Conservation (phyloP, 495 filamentous ascomycete genomes). For the Penicillium cinerascens region DNA sequence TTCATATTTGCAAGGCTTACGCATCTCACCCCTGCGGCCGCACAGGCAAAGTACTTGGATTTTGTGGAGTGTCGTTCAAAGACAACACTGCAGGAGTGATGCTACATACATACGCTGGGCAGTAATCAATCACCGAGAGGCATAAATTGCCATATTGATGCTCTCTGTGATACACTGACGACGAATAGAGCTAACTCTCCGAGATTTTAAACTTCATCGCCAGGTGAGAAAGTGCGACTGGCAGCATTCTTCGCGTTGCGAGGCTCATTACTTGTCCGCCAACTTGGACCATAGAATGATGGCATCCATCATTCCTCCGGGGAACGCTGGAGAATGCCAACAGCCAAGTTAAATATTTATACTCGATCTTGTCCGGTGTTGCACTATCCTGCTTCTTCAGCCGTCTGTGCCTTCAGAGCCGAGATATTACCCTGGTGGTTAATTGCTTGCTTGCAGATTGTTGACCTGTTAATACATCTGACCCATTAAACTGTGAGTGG, state of each 20-base stretch:
- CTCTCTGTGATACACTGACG: neutral
- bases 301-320: constrained; percentile 24
- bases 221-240: neutral
- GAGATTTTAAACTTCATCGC: neutral
- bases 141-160: neutral
- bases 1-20: neutral
- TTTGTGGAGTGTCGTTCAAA: neutral
- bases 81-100: neutral
- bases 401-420: neutral
- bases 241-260: constrained; percentile 28
- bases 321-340: constrained; percentile 16
- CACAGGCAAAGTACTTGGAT: neutral
- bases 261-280: neutral
- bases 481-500: neutral
- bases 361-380: constrained; percentile 2
- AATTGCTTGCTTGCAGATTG: constrained; percentile 7
- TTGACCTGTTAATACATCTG: constrained; percentile 4
- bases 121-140: neutral
- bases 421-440: constrained; percentile 21
- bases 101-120: neutral
- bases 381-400: neutral
- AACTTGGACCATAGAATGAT: constrained; percentile 5
- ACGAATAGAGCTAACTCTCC: neutral
- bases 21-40: neutral
- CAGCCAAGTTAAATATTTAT: constrained; percentile 18